Evolutionary conservation across 2,329 filamentous ascomycete species (phyloP), one percentile per base, ranked within the genome.

Genomic region (Monilinia polystroma): DNA sequence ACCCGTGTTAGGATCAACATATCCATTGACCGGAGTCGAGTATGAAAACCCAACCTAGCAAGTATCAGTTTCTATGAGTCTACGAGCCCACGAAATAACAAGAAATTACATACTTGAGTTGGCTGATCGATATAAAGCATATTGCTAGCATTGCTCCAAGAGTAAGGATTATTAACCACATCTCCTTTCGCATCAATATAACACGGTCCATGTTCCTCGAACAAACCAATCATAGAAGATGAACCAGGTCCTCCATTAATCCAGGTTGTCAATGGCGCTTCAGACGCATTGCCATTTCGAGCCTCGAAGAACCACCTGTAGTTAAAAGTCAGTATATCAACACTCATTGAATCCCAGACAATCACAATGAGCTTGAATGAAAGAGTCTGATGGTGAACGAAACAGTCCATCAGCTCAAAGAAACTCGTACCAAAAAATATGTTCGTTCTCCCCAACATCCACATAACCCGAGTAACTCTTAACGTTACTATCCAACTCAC

Each of bases 231-330:
- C 80, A 90, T 82, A 64, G 85, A 88, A 72, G 84, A 87, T 55
- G 81, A 81, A 4, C 87, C 87, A 0, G 87, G 87, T 0, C 87
- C 87, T 47, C 88, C 87, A 74, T 88, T 89, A 68, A 90, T 81
- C 85, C 85, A 90, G 68, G 89, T 83, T 2, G 85, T 84, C 56
- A 87, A 72, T 14, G 80, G 82, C 76, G 69, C 79, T 76, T 67
- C 82, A 74, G 74, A 71, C 1, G 85, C 81, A 70, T 81, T 79
- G 32, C 77, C 76, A 66, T 83, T 80, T 35, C 81, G 73, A 0
- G 79, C 74, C 68, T 81, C 79, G 71, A 81, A 78, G 68, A 81
- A 81, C 79, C 79, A 81, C 64, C 64, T 66, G 4, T n/a, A 29
- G 14, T 43, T 4, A 16, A 4, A 43, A 2, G 41, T 43, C 41